Percentiles rank a stretch among this genome's conserved stretches.
phyloP scores from a whole-genome alignment of 2,329 filamentous ascomycete species.

The Ascochyta lentis region DNA sequence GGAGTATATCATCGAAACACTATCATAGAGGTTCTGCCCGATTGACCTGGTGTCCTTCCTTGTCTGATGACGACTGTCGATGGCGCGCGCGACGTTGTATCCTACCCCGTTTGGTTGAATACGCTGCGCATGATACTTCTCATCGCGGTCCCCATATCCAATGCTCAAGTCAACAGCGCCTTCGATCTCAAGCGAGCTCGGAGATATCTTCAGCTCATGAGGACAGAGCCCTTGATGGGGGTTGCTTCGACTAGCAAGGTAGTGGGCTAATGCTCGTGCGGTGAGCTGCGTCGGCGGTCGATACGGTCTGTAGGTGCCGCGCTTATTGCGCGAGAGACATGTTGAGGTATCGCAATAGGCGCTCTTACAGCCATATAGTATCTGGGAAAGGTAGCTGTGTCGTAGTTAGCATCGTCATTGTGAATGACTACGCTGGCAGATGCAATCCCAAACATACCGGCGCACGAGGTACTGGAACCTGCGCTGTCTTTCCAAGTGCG shows the following conservation, averaged over 20 bases:
- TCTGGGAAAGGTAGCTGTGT: constrained; percentile 75
- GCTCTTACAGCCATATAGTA: constrained; percentile 80
- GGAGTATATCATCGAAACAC: constrained; percentile 42
- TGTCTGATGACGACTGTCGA: constrained; percentile 35
- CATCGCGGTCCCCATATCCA: neutral
- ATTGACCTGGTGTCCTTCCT: constrained; percentile 67
- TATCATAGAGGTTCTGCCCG: constrained; percentile 63
- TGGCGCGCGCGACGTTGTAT: constrained; percentile 19
- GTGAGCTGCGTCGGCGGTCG: constrained; percentile 82
- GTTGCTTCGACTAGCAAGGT: constrained; percentile 80
- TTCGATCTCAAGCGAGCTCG: constrained; percentile 35
- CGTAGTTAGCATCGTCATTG: neutral
- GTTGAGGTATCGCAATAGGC: constrained; percentile 74
- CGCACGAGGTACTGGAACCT: constrained; percentile 44
- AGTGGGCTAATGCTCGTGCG: constrained; percentile 79
- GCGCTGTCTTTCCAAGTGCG: constrained; percentile 36
- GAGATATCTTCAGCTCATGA: constrained; percentile 49
- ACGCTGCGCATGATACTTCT: neutral
- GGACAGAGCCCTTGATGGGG: constrained; percentile 73
- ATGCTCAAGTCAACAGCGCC: constrained; percentile 6
- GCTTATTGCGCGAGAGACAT: constrained; percentile 79
- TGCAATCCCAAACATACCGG: constrained; percentile 24
- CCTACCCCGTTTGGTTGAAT: neutral
- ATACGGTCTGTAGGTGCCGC: constrained; percentile 71
- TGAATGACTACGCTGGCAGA: neutral